Evolutionary conservation across 2,329 filamentous ascomycete species (phyloP).

Genomic region (Aspergillus sclerotialis): DNA sequence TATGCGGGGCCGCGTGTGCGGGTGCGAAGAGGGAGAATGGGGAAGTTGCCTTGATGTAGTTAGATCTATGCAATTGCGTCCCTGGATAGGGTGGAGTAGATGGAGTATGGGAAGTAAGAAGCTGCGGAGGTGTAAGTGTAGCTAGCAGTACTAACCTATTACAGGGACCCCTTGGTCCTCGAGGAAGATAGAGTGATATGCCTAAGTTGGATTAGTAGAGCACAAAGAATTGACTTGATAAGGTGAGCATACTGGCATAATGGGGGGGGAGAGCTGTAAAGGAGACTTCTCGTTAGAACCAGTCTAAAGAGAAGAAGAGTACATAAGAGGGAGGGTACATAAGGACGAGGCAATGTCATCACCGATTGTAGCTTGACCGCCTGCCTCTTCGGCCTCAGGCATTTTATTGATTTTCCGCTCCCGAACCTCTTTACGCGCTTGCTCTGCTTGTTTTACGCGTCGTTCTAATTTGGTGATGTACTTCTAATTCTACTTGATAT

Average conservation of each 20-base stretch:
- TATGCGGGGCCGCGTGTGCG: constrained; percentile 93
- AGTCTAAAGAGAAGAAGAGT: constrained; percentile 14
- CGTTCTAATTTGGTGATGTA: too few species aligned
- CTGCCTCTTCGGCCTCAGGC: too few species aligned
- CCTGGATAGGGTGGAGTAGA: not conserved
- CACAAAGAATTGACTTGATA: constrained; percentile 2
- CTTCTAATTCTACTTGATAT: constrained; percentile 3
- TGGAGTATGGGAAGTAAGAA: constrained; percentile 13
- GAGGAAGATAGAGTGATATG: constrained; percentile 96
- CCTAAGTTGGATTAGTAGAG: constrained; percentile 46
- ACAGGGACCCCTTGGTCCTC: constrained; percentile 65
- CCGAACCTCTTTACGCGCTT: constrained; percentile 37
- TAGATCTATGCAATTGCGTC: not conserved
- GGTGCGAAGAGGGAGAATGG: constrained; percentile 87
- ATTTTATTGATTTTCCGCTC: constrained; percentile 36
- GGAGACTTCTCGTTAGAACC: constrained; percentile 13
- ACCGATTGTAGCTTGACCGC: too few species aligned
- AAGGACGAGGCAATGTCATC: too few species aligned
- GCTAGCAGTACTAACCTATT: constrained; percentile 47
- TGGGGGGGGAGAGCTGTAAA: constrained; percentile 15
- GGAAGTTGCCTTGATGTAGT: constrained; percentile 67
- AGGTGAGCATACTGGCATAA: constrained; percentile 41
- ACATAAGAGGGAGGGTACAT: too few species aligned
- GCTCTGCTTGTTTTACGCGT: constrained; percentile 24
- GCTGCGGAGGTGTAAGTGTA: constrained; percentile 15